Base-by-base conservation (phyloP, 352 stramenopile genomes). In the Pythium guiyangense region DNA sequence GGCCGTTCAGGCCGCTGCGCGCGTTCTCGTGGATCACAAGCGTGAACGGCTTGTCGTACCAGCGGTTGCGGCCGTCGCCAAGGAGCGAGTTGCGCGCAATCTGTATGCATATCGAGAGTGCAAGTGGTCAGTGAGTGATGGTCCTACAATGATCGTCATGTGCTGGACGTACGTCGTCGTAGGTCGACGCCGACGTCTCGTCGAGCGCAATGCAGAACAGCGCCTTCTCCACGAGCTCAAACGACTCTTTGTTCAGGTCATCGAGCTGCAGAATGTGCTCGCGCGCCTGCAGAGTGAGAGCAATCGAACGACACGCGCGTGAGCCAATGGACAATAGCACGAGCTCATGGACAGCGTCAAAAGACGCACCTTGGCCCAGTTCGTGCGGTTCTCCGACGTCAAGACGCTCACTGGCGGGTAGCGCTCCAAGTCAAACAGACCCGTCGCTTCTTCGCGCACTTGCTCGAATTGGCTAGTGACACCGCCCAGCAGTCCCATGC, bases 31-130 rank as follows among this genome's bases (percentile, higher is more conserved):
- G 95, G 49, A 98, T 95, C 59, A 99, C 89, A 31, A 99, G 63
- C 68, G 98, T 97, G 64, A 99, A 93, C 14, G 93, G 94, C 74
- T 99, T 99, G 77, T 99, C 97, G 70, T 98, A 99, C 90, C 92
- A 99, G 60, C 96, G 93, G 78, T 99, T 99, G 60, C 86, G 78
- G 29, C 94, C 95, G 47, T 97, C 85, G 39, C 86, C 88, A 3
- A 94, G 77, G 52, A 96, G 70, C 31, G 77, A 88, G 52, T 86
- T 94, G 64, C 81, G 85, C 12, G 85, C 85, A 31, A 93, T 93
- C 65, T 80, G 64, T 50, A 43, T 20, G 29, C n/a, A 2, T 25
- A 3, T 39, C 27, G 17, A 3, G 15, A 11, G 26, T 12, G 31
- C 31, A 37, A 12, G 1, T 14, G 6, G 31, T 37, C 31, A 37